phyloP scores from a whole-genome alignment of 345 rosid genomes.

The Eucalyptus shirleyi region DNA sequence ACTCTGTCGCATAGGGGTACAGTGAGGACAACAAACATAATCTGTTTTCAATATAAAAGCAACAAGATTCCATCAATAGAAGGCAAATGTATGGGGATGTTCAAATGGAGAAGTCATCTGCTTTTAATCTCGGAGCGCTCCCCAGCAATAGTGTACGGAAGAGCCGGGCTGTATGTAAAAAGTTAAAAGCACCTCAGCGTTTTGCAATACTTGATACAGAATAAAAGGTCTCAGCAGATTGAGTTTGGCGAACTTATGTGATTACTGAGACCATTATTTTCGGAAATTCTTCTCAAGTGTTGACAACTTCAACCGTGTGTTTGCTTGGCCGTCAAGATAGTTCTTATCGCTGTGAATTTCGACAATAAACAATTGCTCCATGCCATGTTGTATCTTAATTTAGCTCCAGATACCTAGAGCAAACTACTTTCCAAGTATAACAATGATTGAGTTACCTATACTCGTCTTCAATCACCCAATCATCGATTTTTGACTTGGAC shows the following conservation, averaged over 20 bases:
- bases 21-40: not conserved
- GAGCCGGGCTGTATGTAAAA: not conserved
- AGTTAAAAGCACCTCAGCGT: not conserved
- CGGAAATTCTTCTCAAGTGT: not conserved
- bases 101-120: not conserved
- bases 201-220: not conserved
- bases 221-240: not conserved
- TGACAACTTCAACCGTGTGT: no score
- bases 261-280: not conserved
- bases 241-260: not conserved
- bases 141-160: not conserved
- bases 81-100: not conserved
- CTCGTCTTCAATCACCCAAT: no score
- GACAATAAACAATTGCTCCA: no score
- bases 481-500: no score
- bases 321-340: no score
- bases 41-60: not conserved
- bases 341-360: no score
- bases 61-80: not conserved
- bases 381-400: no score
- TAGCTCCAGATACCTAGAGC: no score
- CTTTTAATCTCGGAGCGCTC: not conserved
- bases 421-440: no score
- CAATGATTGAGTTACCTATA: no score
- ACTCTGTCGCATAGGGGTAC: not conserved